Conservation (phyloP, 352 stramenopile genomes). For the Phytophthora tentaculata region DNA sequence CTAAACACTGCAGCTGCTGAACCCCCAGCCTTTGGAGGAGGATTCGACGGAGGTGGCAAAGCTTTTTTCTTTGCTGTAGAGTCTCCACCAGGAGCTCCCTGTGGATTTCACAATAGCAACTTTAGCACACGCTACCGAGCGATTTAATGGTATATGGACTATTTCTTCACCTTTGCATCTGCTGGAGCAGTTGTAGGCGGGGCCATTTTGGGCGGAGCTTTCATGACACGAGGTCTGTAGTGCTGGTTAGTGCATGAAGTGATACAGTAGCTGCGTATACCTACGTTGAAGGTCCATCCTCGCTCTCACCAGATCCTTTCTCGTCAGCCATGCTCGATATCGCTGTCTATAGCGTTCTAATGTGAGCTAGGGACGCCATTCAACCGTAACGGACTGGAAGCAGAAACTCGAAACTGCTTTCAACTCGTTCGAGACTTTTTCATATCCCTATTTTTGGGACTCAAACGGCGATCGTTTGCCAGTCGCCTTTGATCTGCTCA, state of each 20-base stretch:
- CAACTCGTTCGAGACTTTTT: too few relatives aligned
- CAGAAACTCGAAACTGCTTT: constrained; percentile 1
- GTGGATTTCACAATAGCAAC: background rate
- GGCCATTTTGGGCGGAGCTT: constrained; percentile 48
- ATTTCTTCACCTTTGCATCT: constrained; percentile 41
- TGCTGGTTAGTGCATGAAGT: background rate
- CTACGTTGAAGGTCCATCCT: constrained; percentile 34
- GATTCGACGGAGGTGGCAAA: constrained; percentile 68
- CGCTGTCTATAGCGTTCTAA: too few relatives aligned
- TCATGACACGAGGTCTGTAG: constrained; percentile 32
- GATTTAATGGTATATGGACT: background rate
- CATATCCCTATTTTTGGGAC: constrained; percentile 12
- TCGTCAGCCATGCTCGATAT: constrained; percentile 39
- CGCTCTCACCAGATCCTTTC: constrained; percentile 40
- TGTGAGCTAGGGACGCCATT: constrained; percentile 3
- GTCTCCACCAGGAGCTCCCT: constrained; percentile 23
- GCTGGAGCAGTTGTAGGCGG: constrained; percentile 32
- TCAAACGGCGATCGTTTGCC: too few relatives aligned
- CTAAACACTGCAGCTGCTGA: constrained; percentile 73
- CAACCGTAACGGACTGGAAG: constrained; percentile 24
- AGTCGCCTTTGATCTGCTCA: too few relatives aligned
- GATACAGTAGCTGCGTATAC: background rate
- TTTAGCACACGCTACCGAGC: background rate
- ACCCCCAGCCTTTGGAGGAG: constrained; percentile 58
- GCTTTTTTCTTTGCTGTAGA: constrained; percentile 67